Base-by-base conservation (phyloP, 2,329 filamentous ascomycete species). In the Monilinia fructicola region DNA sequence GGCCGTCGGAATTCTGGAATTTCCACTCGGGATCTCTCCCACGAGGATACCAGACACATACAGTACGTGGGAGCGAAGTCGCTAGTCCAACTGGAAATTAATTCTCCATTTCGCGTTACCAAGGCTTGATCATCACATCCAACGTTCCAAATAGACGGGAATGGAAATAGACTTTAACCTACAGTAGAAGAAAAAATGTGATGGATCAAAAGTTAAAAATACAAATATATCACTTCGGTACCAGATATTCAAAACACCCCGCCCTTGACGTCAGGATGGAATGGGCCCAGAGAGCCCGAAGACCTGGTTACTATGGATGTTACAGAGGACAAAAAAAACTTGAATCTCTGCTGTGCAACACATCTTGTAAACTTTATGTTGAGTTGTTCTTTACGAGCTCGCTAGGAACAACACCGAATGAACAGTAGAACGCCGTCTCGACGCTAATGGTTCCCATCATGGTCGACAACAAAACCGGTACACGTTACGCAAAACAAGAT, bases 281-380 rank as follows among this genome's bases (percentile, higher is more conserved):
- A 26, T 48, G 21, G 14, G 50, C 31, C 21, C 0, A 38, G 44
- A 61, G 58, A 50, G 58, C 44, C 58, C 44, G 44, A 61, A 50
- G n/a, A 50, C n/a, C 58, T 61, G 31, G 44, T 50, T 61, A 38
- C 4, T 40, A 61, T 38, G 38, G 21, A 48, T 44, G n/a, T 35
- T 11, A 60, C 28, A 14, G 9, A 38, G 44, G n/a, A 23, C n/a
- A 35, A 60, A 23, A 12, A 48, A 23, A 12, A 48, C 21, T 48
- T 18, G 42, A 48, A 21, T 48, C 28, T 48, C 44, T 50, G 28
- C 26, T 2, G 56, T 60, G 44, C 44, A 23, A 50, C 28, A 18
- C 21, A 50, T 26, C 28, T 26, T n/a, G 28, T 50, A 14, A 35
- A 21, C 40, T 42, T 31, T 26, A 42, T 38, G n/a, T n/a, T 3